Base-by-base conservation (phyloP, 805 yeast genomes). In the Barnettozyma pratensis region DNA sequence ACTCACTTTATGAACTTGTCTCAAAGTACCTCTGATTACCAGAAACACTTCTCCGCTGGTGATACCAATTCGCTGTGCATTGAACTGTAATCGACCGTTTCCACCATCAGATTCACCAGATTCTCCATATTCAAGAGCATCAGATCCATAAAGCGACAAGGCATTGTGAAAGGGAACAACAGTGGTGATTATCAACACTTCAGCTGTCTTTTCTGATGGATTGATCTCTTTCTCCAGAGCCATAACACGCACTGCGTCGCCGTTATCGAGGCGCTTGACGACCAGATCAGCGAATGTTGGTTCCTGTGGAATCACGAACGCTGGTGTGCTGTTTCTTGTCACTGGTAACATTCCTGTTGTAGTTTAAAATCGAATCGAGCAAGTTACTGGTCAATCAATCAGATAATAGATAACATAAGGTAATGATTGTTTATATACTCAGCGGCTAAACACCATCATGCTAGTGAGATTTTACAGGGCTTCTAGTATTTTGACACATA, bases 11-110 rank as follows among this genome's bases (percentile, higher is more conserved):
- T 19, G 19, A 19, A 19, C 19, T 19, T 19, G 19, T 3, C 3
- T 2, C 19, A 14, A 7, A 10, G 14, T 7, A 8, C 49, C 49
- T 10, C 11, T 8, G 6, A 38, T 26, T 31, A 7, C 9, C 12
- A 38, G 11, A 14, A 12, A 25, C 12, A 50, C 31, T 14, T 50
- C 51, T 12, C 51, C 51, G 10, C 48, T 38, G 2, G 35, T 39
- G 6, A 11, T 27, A 14, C 45, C 47, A 40, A 49, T 41, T 10
- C 34, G 43, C 14, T 25, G 40, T 4, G 39, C 41, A 35, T 30
- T 38, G 10, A 44, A 7, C 4, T 25, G 19, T 34, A 45, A 14
- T n/a, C 47, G 38, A 9, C 27, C 10, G 0, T 2, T 7, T 28
- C 19, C 10, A 6, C 4, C 11, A 11, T 29, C 19, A 19, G 19